These are phyloP conservation scores for Fusarium lyarnte DNA, from an alignment of 2,329 filamentous ascomycete genomes.

Conservation along the genomic window DNA sequence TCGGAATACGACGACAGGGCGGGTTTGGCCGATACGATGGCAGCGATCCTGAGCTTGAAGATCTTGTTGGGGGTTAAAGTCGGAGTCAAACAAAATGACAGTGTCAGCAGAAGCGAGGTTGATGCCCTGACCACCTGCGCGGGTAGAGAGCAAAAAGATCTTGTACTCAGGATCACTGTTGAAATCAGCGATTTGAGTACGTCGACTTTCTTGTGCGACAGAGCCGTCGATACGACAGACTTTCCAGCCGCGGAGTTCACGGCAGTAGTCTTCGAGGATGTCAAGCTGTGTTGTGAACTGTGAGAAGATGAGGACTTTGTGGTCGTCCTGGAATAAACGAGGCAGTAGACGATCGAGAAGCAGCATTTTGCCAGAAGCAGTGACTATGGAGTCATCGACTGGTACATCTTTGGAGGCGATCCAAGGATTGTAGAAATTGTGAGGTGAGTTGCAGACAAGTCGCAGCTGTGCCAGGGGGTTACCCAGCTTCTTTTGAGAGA, in stretches of 20 bases:
- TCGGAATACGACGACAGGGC: slow-evolving; percentile 91
- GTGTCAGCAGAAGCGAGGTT: slow-evolving; percentile 93
- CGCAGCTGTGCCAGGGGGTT: slow-evolving; percentile 94
- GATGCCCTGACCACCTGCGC: slow-evolving; percentile 94
- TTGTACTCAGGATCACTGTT: slow-evolving; percentile 72
- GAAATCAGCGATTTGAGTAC: slow-evolving; percentile 77
- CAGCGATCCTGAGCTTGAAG: slow-evolving; percentile 95
- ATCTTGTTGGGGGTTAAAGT: slow-evolving; percentile 98
- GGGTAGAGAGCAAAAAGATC: slow-evolving; percentile 87
- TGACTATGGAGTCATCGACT: slow-evolving; percentile 84
- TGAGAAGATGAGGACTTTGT: slow-evolving; percentile 95
- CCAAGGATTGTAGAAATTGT: slow-evolving; percentile 98
- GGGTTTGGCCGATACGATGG: slow-evolving; percentile 92
- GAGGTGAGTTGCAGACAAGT: slow-evolving; percentile 90
- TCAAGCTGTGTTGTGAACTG: slow-evolving; percentile 97
- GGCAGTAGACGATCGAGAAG: slow-evolving; percentile 88
- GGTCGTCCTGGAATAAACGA: slow-evolving; percentile 74
- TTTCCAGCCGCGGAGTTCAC: slow-evolving; percentile 78
- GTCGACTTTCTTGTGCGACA: slow-evolving; percentile 78
- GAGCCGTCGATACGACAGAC: slow-evolving; percentile 91
- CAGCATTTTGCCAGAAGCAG: slow-evolving; percentile 93
- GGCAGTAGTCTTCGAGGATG: slow-evolving; percentile 86
- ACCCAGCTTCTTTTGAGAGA: slow-evolving; percentile 89
- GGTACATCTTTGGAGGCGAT: slow-evolving; percentile 64
- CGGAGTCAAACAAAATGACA: slow-evolving; percentile 86